Base-by-base conservation (phyloP, 2,329 filamentous ascomycete genomes). In the Paecilomyces sp. region DNA sequence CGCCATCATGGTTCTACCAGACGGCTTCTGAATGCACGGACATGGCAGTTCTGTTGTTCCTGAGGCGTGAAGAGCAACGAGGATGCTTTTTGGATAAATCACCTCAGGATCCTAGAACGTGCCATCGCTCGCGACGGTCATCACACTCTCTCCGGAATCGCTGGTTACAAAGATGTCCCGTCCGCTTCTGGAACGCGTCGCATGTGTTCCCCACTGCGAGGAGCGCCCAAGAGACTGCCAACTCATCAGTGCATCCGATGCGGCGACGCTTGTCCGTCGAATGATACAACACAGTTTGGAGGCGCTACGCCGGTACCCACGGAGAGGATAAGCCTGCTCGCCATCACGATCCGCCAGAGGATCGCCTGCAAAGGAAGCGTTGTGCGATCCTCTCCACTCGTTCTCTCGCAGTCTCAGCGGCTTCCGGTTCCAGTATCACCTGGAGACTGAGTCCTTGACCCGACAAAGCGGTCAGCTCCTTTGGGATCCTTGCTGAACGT, bases 231-330 rank as follows among this genome's bases (percentile, higher is more conserved):
- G 78, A 83, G 55, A 85, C 76, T 89, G 87, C 85, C 87, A 89
- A 84, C 87, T 86, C 87, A 89, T 88, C 86, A 85, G 76, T 88
- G 86, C 87, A 87, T 89, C 81, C 82, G 79, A 72, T 71, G 69
- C 41, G 41, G 41, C 41, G 41, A 47, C 41, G 41, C 41, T 47
- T 47, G 41, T 47, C 41, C 18, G 41, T 47, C 65, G 64, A 64
- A 60, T 55, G 54, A 30, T 53, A 47, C 33, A 57, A 34, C 55
- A 57, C 22, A 34, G 36, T 11, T 18, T 57, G 34, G 55, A 57
- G 41, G 41, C 41, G 41, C 41, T 47, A 22, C 41, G 41, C 41
- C 41, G n/a, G n/a, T 47, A 47, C 9, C 41, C 41, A 47, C 41
- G n/a, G 41, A 18, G 15, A 47, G 41, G 9, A 47, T 18, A 47